These are phyloP conservation scores for Nidularia pulvinata DNA, from an alignment of 768 basidiomycete genomes.

Conservation along the genomic window DNA sequence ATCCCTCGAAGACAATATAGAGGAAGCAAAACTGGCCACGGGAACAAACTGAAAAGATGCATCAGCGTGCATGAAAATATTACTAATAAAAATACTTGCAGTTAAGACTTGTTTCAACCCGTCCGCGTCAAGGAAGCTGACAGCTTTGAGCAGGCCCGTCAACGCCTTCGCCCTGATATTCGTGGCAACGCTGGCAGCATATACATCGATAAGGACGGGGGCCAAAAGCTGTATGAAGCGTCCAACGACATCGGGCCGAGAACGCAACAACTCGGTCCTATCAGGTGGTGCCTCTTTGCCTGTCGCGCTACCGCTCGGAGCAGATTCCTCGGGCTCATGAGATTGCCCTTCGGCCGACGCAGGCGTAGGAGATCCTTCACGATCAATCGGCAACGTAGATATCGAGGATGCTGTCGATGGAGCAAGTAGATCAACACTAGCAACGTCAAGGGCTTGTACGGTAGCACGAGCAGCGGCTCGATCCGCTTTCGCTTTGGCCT, in stretches of 20 bases:
- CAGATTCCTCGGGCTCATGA: conserved; percentile 40
- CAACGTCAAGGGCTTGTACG: conserved; percentile 24
- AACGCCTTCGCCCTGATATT: conserved; percentile 89
- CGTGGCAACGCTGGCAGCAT: conserved; percentile 93
- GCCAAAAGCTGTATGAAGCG: conserved; percentile 89
- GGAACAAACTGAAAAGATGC: conserved; percentile 73
- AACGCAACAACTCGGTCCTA: conserved; percentile 75
- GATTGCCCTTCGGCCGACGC: conserved; percentile 21
- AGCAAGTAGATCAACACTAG: conserved; percentile 13
- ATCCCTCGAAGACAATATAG: conserved; percentile 91
- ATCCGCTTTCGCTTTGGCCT: conserved; percentile 84
- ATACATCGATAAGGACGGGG: conserved; percentile 97
- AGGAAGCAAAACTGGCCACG: conserved; percentile 93
- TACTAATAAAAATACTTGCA: conserved; percentile 41
- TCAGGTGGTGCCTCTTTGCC: conserved; percentile 40
- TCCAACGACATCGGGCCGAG: conserved; percentile 73
- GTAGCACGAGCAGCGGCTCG: conserved; percentile 69
- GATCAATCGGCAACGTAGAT: conserved; percentile 17
- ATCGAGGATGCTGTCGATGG: conserved; percentile 21
- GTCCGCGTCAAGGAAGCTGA: conserved; percentile 82
- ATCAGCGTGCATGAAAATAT: conserved; percentile 3
- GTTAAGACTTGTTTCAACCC: conserved; percentile 76
- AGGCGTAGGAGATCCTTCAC: conserved; percentile 22
- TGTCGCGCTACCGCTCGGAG: conserved; percentile 26
- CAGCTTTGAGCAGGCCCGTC: conserved; percentile 86